A percentile compares a stretch with the other conserved stretches of the same genome.
Evolutionary conservation across 148 eudicot species (phyloP).

Genomic region (Diospyros kaki): DNA sequence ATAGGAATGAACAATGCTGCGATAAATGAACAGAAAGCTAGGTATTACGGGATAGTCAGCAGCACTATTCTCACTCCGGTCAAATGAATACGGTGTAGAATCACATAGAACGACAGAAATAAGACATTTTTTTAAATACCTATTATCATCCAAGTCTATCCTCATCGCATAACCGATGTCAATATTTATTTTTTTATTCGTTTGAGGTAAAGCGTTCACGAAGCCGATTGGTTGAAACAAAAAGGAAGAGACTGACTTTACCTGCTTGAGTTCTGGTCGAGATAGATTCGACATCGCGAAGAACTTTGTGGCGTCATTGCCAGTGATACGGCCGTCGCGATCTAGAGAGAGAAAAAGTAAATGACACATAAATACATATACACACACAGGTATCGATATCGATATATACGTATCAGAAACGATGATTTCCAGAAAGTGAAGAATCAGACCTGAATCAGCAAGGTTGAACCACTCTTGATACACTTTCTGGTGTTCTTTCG

Average conservation of each 20-base stretch:
- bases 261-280: conserved; percentile 80
- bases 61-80: no score
- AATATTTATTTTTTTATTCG: no score
- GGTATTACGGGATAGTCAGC: no score
- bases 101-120: no score
- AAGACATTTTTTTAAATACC: no score
- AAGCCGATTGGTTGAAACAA: not conserved
- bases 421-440: not conserved
- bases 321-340: conserved; percentile 74
- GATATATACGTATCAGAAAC: no score
- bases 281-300: conserved; percentile 63
- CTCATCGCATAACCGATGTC: no score
- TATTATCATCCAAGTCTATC: no score
- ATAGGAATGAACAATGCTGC: no score
- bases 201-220: no score
- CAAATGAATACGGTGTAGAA: no score
- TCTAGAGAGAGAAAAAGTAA: conserved; percentile 29
- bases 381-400: not conserved
- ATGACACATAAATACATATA: not conserved
- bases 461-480: conserved; percentile 70
- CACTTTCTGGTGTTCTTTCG: conserved; percentile 60
- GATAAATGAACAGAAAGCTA: no score
- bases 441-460: conserved; percentile 57
- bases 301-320: conserved; percentile 73
- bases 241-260: conserved; percentile 4